phyloP scores from a whole-genome alignment of 345 rosid species.

The Syzygium grande region DNA sequence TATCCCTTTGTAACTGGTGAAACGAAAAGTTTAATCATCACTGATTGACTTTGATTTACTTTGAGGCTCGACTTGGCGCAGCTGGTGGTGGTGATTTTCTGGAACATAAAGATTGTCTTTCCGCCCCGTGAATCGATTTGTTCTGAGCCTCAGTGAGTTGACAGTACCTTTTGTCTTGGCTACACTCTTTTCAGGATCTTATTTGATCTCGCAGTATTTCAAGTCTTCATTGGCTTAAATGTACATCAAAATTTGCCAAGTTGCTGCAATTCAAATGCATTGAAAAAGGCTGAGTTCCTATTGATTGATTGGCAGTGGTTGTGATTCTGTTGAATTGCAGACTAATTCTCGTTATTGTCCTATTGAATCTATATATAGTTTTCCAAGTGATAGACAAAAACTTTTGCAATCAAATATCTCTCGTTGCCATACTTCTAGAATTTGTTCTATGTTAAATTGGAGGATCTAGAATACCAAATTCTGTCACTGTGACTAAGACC shows the following conservation, averaged over 20 bases:
- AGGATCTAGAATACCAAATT: background rate
- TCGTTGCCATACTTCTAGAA: background rate
- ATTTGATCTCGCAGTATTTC: background rate
- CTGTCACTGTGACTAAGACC: background rate
- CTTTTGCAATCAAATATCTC: background rate
- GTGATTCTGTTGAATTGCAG: background rate
- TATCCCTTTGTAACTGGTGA: background rate
- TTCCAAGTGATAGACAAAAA: background rate
- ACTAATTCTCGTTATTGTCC: background rate
- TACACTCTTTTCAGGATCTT: background rate
- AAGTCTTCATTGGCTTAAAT: background rate
- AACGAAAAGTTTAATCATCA: background rate
- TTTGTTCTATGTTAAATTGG: background rate
- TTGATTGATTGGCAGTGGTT: background rate
- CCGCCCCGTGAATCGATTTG: background rate
- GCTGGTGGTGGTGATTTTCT: background rate
- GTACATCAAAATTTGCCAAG: background rate
- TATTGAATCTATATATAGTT: background rate
- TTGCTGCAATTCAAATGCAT: background rate
- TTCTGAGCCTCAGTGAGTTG: background rate
- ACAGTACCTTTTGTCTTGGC: background rate
- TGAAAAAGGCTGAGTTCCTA: background rate
- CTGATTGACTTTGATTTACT: background rate
- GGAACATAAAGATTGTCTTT: background rate
- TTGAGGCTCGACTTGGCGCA: background rate